Evolutionary conservation across 306 rosid genomes (phyloP), one percentile per base, ranked within the genome.

Genomic region (Astragalus membranaceus): DNA sequence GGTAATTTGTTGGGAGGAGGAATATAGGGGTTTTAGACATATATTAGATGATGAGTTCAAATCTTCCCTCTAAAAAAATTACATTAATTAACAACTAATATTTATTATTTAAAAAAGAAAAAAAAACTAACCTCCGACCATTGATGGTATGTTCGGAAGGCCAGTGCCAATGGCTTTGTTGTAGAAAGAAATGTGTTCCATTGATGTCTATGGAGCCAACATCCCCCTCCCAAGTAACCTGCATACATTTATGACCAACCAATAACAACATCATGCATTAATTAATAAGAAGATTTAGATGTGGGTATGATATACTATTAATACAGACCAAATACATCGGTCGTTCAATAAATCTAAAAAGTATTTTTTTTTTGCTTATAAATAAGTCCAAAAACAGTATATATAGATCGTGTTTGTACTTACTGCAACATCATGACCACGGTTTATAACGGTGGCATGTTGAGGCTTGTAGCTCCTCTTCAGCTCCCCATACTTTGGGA

Each of bases 71-170:
- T 26, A 26, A 26, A 26, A 26, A 26, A 26, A 2, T 26, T 26
- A 26, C 3, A 26, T 26, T 26, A 26, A 2, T 26, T 2, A 26
- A 26, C 30, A 1, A 26, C 30, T 26, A 26, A 26, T 26, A 26
- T 26, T 26, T 26, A 26, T 3, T 26, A 39, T 7, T 41, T 2
- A 33, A 39, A 39, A n/a, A 44, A 51, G n/a, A 4, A 6, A 8
- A 2, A 10, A 11, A 12, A 63, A 60, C 9, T 35, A 43, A 83
- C 96, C 84, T 86, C 14, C 67, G 67, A 65, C 91, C 89, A 7
- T 91, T 75, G 69, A 91, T 69, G 78, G 90, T 13, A 20, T 91
- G 97, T 77, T 91, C 95, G 1, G 97, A 74, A 52, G 95, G 95
- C 60, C 84, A 73, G 79, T 91, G 97, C 95, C 97, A 86, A 26